A percentile compares a stretch with the other conserved stretches of the same genome.
phyloP scores from a whole-genome alignment of 83 land plant genomes.

The Larix sibirica region DNA sequence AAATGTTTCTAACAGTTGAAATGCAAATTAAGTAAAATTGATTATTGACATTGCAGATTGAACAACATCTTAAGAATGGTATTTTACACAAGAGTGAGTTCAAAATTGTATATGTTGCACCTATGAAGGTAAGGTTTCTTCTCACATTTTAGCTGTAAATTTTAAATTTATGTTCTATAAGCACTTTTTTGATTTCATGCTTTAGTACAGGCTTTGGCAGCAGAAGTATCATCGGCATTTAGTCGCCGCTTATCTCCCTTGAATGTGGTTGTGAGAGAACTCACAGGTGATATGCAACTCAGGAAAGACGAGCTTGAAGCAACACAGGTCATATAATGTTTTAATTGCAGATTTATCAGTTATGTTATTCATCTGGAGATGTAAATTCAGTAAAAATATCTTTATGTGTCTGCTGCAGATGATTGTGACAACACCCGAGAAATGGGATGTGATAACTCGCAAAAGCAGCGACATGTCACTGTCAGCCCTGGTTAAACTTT shows the following conservation, averaged over 20 bases:
- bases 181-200: background rate
- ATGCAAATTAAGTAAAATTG: background rate
- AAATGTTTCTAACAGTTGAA: background rate
- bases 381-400: background rate
- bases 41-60: slow-evolving; percentile 56
- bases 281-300: slow-evolving; percentile 99
- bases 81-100: slow-evolving; percentile 92
- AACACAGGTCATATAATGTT: slow-evolving; percentile 71
- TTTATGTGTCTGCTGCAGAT: slow-evolving; percentile 55
- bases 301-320: slow-evolving; percentile 94
- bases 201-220: slow-evolving; percentile 86
- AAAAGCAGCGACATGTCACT: slow-evolving; percentile 98
- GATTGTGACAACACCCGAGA: slow-evolving; percentile 99
- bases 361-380: background rate
- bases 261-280: slow-evolving; percentile 87
- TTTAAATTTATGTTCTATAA: background rate
- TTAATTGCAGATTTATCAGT: background rate
- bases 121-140: slow-evolving; percentile 85
- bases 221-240: slow-evolving; percentile 92
- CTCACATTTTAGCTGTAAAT: background rate
- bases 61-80: slow-evolving; percentile 85
- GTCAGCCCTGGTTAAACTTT: slow-evolving; percentile 92
- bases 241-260: slow-evolving; percentile 84
- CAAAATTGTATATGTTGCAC: slow-evolving; percentile 98
- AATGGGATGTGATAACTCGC: slow-evolving; percentile 99